Percentiles rank a stretch among this genome's conserved stretches.
Conservation (phyloP, 306 rosid species). For the Glycyrrhiza uralensis region DNA sequence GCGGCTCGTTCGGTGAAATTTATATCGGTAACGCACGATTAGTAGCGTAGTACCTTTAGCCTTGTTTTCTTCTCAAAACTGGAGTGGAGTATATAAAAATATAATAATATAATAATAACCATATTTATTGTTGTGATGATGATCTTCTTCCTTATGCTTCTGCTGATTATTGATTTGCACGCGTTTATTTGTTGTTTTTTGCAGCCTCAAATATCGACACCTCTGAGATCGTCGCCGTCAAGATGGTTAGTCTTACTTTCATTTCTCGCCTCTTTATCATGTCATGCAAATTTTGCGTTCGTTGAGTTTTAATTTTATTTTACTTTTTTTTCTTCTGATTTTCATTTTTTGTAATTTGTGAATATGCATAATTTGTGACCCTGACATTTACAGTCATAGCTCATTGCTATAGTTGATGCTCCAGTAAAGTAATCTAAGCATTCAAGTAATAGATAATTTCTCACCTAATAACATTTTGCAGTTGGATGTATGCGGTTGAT, state of each 20-base stretch:
- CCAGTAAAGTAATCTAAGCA: neutral
- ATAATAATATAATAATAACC: too few relatives aligned
- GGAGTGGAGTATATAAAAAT: neutral
- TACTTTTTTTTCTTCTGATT: neutral
- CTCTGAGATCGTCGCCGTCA: conserved; percentile 63
- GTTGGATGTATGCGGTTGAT: neutral
- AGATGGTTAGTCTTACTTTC: conserved; percentile 50
- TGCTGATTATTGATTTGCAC: neutral
- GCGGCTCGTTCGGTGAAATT: conserved; percentile 77
- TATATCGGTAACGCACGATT: conserved; percentile 41
- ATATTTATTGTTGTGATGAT: neutral
- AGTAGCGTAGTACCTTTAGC: neutral
- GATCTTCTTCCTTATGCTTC: neutral
- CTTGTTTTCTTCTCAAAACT: neutral
- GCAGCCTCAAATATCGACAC: conserved; percentile 56
- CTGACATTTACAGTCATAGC: neutral
- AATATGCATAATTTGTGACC: neutral
- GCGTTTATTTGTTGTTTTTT: neutral
- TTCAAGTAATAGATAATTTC: neutral
- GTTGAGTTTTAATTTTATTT: neutral
- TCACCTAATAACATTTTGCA: neutral
- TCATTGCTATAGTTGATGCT: neutral
- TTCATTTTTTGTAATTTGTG: neutral
- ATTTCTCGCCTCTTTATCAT: neutral
- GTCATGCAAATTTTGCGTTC: neutral